Percentiles rank a stretch among this genome's conserved stretches.
These are phyloP conservation scores for Saccharomycopsis sp. DNA, from an alignment of 805 yeast genomes.

Conservation along the genomic window DNA sequence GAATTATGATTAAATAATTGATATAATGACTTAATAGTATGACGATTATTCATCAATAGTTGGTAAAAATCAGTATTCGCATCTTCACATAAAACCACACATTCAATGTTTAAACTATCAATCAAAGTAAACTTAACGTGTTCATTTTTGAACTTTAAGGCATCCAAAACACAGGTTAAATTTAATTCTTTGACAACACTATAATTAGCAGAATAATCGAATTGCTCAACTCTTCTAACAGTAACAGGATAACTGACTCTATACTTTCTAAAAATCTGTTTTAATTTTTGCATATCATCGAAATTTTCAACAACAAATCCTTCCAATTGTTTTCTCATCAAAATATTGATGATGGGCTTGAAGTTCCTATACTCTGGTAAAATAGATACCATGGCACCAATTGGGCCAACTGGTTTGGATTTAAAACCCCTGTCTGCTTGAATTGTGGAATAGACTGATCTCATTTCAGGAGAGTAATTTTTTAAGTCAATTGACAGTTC, in stretches of 20 bases:
- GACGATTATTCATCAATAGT: too few relatives aligned
- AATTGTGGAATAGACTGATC: too few relatives aligned
- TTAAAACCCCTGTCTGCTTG: too few relatives aligned
- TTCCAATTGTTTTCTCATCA: conserved; percentile 31
- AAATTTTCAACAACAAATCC: conserved; percentile 60
- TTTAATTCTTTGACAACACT: conserved; percentile 15
- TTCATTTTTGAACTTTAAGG: conserved; percentile 43
- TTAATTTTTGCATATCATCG: conserved; percentile 43
- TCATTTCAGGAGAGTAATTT: too few relatives aligned
- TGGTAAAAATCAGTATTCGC: too few relatives aligned
- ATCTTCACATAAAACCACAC: conserved; percentile 37
- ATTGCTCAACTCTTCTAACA: conserved; percentile 45
- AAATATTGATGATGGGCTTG: conserved; percentile 49
- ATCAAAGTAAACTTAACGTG: conserved; percentile 51
- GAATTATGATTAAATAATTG: conserved; percentile 28
- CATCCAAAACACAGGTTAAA: conserved; percentile 47
- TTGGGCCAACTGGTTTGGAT: conserved; percentile 67
- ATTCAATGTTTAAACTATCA: conserved; percentile 53
- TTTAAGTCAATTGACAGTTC: not conserved
- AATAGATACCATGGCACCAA: conserved; percentile 53
- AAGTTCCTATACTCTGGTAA: conserved; percentile 45
- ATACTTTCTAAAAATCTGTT: conserved; percentile 22
- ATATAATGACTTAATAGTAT: too few relatives aligned
- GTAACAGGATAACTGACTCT: conserved; percentile 29
- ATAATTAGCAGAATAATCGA: conserved; percentile 25